Evolutionary conservation across 192 early-diverging fungal species (phyloP).

Genomic region (Thamnidium elegans): DNA sequence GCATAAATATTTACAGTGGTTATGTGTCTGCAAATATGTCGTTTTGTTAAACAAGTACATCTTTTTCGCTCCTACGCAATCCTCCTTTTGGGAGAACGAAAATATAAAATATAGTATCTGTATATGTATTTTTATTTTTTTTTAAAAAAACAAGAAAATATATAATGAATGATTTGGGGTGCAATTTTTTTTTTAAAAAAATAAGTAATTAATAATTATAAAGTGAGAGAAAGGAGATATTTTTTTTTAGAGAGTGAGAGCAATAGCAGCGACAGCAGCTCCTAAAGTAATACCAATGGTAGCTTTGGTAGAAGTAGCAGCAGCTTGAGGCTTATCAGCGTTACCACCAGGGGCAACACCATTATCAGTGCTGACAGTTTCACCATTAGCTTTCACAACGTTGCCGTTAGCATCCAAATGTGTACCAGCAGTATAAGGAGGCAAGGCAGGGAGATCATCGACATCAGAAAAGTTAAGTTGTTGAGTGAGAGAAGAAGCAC

Average conservation of each 20-base stretch:
- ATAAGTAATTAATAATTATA: not conserved
- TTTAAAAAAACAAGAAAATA: too few species aligned
- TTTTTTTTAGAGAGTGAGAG: not conserved
- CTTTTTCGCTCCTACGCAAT: too few species aligned
- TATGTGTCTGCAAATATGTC: too few species aligned
- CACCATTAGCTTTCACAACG: slow-evolving; percentile 3
- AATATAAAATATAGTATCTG: too few species aligned
- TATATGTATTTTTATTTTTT: too few species aligned
- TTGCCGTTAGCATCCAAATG: slow-evolving; percentile 18
- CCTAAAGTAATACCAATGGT: not conserved
- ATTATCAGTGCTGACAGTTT: too few species aligned
- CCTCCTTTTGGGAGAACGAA: too few species aligned
- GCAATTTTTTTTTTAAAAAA: not conserved
- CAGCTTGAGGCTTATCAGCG: not conserved
- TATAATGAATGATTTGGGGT: too few species aligned
- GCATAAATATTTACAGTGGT: too few species aligned
- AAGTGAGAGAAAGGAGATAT: not conserved
- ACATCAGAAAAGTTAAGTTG: slow-evolving; percentile 32
- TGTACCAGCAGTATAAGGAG: slow-evolving; percentile 21
- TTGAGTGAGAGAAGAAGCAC: slow-evolving; percentile 10
- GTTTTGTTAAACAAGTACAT: too few species aligned
- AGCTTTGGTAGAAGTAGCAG: not conserved
- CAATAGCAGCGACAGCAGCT: not conserved
- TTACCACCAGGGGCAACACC: not conserved
- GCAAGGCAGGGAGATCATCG: slow-evolving; percentile 34